Percentiles rank a stretch among this genome's conserved stretches.
Evolutionary conservation across 176 grass and related monocot species (phyloP).

Genomic region (Triticum turgidum): DNA sequence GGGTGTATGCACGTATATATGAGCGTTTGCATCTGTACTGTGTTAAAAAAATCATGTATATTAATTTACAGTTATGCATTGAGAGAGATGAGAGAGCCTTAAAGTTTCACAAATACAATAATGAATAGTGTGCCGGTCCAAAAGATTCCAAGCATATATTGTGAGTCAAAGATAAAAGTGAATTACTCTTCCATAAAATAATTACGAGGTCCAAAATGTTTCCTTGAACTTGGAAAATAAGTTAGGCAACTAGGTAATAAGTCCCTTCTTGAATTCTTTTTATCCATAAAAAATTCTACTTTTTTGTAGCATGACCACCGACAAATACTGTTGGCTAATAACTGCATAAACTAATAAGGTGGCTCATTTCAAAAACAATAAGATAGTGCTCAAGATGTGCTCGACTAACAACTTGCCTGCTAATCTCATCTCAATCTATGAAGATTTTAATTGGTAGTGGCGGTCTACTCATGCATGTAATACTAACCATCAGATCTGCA

Average conservation of each 20-base stretch:
- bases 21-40: too few species aligned
- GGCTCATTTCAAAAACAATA: background rate
- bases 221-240: too few species aligned
- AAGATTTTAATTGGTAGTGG: background rate
- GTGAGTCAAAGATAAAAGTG: background rate
- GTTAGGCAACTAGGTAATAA: background rate
- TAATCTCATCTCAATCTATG: background rate
- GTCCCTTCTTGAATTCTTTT: background rate
- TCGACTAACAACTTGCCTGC: background rate
- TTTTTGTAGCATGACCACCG: background rate
- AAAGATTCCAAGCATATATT: background rate
- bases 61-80: too few species aligned
- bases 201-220: background rate
- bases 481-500: background rate
- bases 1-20: too few species aligned
- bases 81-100: background rate
- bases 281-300: background rate
- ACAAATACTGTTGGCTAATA: background rate
- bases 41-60: too few species aligned
- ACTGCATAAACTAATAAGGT: background rate
- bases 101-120: background rate
- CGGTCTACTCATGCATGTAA: background rate
- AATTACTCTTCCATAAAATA: background rate
- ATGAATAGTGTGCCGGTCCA: background rate
- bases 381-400: slow-evolving; percentile 10